These are phyloP conservation scores for Trichosporon sp. DNA, from an alignment of 1,284 basidiomycete genomes.

Conservation along the genomic window DNA sequence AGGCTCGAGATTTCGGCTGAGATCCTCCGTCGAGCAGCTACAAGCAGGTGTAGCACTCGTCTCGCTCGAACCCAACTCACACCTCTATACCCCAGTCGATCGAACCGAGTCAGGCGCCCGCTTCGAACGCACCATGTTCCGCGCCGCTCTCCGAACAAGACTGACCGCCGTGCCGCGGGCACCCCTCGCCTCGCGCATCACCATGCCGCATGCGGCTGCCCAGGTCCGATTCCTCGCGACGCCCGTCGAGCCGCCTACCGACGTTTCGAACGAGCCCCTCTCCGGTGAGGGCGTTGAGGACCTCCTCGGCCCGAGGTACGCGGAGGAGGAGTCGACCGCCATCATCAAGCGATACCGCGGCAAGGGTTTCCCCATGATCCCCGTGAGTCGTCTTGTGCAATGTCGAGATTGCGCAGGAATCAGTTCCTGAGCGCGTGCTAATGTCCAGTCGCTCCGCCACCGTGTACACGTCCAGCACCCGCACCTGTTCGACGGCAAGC, in stretches of 20 bases:
- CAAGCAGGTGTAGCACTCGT: background rate
- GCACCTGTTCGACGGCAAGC: constrained; percentile 80
- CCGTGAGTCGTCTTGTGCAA: constrained; percentile 37
- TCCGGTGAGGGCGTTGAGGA: constrained; percentile 27
- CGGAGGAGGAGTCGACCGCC: constrained; percentile 31
- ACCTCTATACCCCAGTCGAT: background rate
- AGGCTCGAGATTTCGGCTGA: constrained; percentile 12
- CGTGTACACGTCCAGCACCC: constrained; percentile 76
- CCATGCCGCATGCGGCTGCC: constrained; percentile 23
- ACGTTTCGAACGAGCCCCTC: background rate
- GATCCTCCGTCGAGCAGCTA: constrained; percentile 7
- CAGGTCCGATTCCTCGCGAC: constrained; percentile 17
- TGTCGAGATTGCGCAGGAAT: background rate
- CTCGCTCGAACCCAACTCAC: background rate
- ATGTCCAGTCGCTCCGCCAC: constrained; percentile 71
- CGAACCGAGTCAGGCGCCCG: background rate
- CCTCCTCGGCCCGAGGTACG: background rate
- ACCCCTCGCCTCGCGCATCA: constrained; percentile 18
- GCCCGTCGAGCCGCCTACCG: constrained; percentile 10
- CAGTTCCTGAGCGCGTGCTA: background rate
- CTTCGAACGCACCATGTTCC: constrained; percentile 18
- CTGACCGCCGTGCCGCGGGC: constrained; percentile 6
- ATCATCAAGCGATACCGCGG: constrained; percentile 51
- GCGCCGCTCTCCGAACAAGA: constrained; percentile 17
- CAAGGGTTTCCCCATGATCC: constrained; percentile 52